Evolutionary conservation across 2,329 filamentous ascomycete species (phyloP).

Genomic region (Rutstroemia sp.): DNA sequence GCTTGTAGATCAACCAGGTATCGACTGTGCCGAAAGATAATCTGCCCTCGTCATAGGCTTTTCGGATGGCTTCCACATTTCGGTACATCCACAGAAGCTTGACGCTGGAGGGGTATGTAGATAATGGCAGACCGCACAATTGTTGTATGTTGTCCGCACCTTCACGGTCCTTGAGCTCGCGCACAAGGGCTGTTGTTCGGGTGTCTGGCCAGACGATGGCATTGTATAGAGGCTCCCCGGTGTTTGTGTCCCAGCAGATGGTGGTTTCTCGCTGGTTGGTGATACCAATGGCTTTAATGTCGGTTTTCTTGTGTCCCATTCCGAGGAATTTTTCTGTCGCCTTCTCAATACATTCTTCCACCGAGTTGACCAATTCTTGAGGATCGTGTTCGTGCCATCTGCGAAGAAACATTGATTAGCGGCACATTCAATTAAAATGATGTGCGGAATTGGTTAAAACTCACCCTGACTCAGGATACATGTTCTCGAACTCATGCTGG

Average conservation of each 20-base stretch:
- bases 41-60: slow-evolving; percentile 63
- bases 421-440: not conserved
- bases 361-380: slow-evolving; percentile 63
- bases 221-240: slow-evolving; percentile 70
- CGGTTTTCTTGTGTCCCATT: slow-evolving; percentile 56
- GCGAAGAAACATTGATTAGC: slow-evolving; percentile 15
- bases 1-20: slow-evolving; percentile 72
- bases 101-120: slow-evolving; percentile 73
- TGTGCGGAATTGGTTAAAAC: slow-evolving; percentile 28
- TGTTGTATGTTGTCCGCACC: slow-evolving; percentile 60
- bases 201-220: slow-evolving; percentile 84
- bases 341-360: slow-evolving; percentile 68
- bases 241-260: slow-evolving; percentile 70
- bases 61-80: slow-evolving; percentile 57
- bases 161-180: slow-evolving; percentile 59
- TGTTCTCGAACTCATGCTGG: slow-evolving; percentile 80
- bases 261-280: slow-evolving; percentile 62
- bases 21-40: slow-evolving; percentile 77
- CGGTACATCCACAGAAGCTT: slow-evolving; percentile 73
- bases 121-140: slow-evolving; percentile 69
- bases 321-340: slow-evolving; percentile 62
- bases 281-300: slow-evolving; percentile 71
- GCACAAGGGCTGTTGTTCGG: slow-evolving; percentile 63
- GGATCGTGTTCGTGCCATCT: slow-evolving; percentile 87
- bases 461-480: slow-evolving; percentile 79